phyloP scores from a whole-genome alignment of 2,329 filamentous ascomycete genomes.

The Paecilomyces niveus region DNA sequence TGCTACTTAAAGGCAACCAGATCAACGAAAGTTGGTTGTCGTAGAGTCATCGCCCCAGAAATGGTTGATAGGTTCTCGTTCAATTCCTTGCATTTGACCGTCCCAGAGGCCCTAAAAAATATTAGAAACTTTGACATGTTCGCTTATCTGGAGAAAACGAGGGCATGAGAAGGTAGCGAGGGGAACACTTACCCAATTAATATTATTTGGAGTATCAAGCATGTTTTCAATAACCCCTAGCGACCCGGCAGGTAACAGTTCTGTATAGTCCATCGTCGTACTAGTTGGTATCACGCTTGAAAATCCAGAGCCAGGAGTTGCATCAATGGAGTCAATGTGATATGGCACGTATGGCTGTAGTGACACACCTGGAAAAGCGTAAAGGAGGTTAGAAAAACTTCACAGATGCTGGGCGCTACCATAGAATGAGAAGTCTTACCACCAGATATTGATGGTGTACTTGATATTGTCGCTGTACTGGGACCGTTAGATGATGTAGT shows the following conservation, averaged over 20 bases:
- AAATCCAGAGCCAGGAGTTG: background rate
- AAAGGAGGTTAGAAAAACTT: background rate
- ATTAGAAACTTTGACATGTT: background rate
- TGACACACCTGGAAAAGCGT: background rate
- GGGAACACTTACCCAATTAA: constrained; percentile 24
- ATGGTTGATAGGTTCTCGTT: constrained; percentile 2
- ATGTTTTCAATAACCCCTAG: constrained; percentile 26
- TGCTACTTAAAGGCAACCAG: no score
- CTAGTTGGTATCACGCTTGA: background rate
- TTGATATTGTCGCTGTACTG: background rate
- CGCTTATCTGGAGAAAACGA: background rate
- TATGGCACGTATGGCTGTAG: background rate
- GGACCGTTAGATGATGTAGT: background rate
- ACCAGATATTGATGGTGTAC: background rate
- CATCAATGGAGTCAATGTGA: background rate
- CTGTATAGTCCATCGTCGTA: constrained; percentile 1
- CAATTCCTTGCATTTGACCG: constrained; percentile 12
- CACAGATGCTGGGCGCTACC: background rate
- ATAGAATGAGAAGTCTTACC: background rate
- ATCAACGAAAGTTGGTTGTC: background rate
- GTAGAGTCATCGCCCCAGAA: constrained; percentile 1
- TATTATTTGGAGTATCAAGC: constrained; percentile 22
- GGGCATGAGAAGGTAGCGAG: constrained; percentile 1
- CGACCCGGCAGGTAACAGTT: constrained; percentile 5
- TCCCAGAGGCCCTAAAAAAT: constrained; percentile 16